Percentiles rank a stretch among this genome's conserved stretches.
phyloP scores from a whole-genome alignment of 2,329 filamentous ascomycete genomes.

The Herpomyces periplanetae region DNA sequence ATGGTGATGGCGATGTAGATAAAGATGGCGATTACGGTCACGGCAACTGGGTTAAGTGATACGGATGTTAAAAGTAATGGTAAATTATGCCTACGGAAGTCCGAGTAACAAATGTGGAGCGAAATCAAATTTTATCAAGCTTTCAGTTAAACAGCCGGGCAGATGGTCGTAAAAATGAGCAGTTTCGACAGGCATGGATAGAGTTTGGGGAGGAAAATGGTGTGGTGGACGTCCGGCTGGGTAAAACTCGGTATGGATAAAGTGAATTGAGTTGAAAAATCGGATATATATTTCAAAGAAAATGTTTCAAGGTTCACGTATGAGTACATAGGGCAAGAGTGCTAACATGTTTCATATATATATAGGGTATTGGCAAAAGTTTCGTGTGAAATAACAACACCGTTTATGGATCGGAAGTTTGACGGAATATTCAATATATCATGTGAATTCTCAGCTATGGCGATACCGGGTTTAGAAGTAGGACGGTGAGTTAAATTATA shows the following conservation, averaged over 20 bases:
- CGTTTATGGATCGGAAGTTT: conserved; percentile 55
- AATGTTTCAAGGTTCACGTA: too few species aligned
- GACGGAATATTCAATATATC: conserved; percentile 79
- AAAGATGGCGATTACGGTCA: too few species aligned
- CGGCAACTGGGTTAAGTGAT: too few species aligned
- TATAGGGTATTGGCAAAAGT: conserved; percentile 40
- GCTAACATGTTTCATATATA: too few species aligned
- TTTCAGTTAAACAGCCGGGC: conserved; percentile 40
- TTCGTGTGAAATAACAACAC: conserved; percentile 52
- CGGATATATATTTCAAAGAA: too few species aligned
- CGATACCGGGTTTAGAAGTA: conserved; percentile 54
- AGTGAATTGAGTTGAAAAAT: too few species aligned
- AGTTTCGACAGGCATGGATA: conserved; percentile 36
- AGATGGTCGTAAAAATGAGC: conserved; percentile 42
- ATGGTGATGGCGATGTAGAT: too few species aligned
- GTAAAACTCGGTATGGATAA: conserved; percentile 61
- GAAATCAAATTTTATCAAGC: conserved; percentile 43
- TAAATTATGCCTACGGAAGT: too few species aligned
- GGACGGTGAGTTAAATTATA: conserved; percentile 15
- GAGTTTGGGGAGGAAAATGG: conserved; percentile 69
- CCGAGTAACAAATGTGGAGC: too few species aligned
- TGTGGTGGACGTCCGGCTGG: conserved; percentile 44
- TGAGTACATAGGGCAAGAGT: too few species aligned
- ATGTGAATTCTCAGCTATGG: conserved; percentile 67
- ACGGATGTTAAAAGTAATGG: too few species aligned